These are phyloP conservation scores for Flaveria floridana DNA, from an alignment of 140 eudicot genomes.

Conservation along the genomic window DNA sequence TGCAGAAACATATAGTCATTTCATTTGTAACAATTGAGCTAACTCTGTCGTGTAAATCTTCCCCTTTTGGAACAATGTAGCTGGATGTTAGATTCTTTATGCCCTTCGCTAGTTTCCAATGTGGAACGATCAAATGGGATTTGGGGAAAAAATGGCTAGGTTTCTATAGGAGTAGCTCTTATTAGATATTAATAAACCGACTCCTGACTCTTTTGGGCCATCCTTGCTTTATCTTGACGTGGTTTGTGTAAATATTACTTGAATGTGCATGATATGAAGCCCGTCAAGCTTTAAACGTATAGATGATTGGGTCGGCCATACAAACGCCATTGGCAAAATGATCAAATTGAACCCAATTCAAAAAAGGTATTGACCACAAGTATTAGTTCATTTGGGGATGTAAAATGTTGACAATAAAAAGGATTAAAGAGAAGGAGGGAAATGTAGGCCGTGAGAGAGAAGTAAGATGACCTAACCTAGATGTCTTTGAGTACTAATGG, in stretches of 20 bases:
- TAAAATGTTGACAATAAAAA: not conserved
- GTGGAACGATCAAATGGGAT: not conserved
- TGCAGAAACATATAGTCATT: not conserved
- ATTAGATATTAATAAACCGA: no score
- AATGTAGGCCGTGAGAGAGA: not conserved
- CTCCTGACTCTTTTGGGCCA: no score
- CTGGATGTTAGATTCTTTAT: constrained; percentile 16
- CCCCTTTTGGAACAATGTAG: constrained; percentile 27
- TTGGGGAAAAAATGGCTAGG: no score
- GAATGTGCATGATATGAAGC: no score
- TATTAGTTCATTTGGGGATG: not conserved
- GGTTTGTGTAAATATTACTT: no score
- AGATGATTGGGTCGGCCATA: no score
- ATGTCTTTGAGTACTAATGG: constrained; percentile 4
- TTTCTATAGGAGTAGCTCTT: no score
- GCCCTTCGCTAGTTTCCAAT: not conserved
- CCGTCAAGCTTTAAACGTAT: no score
- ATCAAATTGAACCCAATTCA: not conserved
- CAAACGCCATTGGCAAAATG: constrained; percentile 6
- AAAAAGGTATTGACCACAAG: constrained; percentile 2
- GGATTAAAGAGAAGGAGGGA: constrained; percentile 9
- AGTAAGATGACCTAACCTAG: constrained; percentile 1
- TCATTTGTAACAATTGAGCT: constrained; percentile 22
- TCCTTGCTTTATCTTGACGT: no score
- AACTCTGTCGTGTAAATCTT: constrained; percentile 8